These are phyloP conservation scores for Penicillium paradoxum DNA, from an alignment of 495 filamentous ascomycete species.

Conservation along the genomic window DNA sequence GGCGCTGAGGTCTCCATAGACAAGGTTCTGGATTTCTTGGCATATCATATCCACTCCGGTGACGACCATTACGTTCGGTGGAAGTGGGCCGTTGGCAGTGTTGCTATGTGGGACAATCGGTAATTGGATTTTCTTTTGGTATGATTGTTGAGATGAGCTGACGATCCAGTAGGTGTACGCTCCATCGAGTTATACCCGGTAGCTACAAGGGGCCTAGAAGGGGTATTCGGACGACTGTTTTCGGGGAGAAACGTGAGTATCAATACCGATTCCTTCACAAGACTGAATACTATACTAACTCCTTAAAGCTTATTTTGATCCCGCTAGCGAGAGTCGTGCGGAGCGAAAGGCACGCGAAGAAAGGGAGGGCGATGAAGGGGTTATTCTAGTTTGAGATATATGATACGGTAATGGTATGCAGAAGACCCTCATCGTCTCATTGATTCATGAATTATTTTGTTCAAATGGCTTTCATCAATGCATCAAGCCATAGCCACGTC, in stretches of 20 bases:
- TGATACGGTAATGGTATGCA: no score
- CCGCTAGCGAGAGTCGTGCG: constrained; percentile 42
- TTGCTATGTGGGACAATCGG: constrained; percentile 55
- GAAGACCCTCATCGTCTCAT: neutral
- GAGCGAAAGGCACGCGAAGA: neutral
- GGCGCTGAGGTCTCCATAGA: constrained; percentile 19
- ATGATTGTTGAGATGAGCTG: neutral
- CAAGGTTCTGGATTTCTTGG: constrained; percentile 47
- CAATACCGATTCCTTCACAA: neutral
- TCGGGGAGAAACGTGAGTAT: constrained; percentile 50
- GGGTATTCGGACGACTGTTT: constrained; percentile 50
- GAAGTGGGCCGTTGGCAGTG: constrained; percentile 52
- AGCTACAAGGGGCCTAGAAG: constrained; percentile 42
- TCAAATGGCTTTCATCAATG: neutral
- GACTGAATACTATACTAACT: neutral
- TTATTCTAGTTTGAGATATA: constrained; percentile 3
- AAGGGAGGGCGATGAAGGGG: neutral
- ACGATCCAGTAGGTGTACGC: constrained; percentile 23
- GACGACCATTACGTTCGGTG: constrained; percentile 51
- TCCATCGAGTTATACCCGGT: constrained; percentile 50
- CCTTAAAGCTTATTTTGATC: constrained; percentile 43
- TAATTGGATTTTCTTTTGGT: neutral
- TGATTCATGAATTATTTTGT: constrained; percentile 1
- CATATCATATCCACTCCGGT: constrained; percentile 47
- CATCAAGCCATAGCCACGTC: neutral